Conservation (phyloP, 2,329 filamentous ascomycete genomes). For the Aspergillus quadricinctus region DNA sequence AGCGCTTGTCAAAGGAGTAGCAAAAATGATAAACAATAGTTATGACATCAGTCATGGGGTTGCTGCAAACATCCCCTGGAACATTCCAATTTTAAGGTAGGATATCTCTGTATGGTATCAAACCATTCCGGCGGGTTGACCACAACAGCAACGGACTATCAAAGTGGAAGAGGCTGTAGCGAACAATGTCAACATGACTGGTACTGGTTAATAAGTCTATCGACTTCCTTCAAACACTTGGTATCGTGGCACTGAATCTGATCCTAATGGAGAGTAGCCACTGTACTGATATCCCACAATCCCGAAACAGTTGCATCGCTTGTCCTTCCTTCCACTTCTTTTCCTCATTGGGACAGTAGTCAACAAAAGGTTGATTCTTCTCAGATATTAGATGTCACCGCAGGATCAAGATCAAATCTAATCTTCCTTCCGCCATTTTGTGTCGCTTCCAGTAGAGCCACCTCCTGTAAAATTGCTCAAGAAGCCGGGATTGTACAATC, state of each 20-base stretch:
- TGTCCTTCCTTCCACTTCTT: neutral
- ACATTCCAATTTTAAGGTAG: neutral
- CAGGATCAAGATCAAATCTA: neutral
- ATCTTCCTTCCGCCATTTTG: neutral
- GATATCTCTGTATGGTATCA: neutral
- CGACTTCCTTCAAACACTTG: neutral
- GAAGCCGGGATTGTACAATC: neutral
- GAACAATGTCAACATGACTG: neutral
- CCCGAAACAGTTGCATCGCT: too few relatives aligned
- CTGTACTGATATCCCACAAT: neutral
- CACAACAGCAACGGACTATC: neutral
- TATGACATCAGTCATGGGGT: neutral
- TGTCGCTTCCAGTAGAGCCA: neutral
- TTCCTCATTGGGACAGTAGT: neutral
- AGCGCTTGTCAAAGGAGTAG: neutral
- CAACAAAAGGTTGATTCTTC: neutral
- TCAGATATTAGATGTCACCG: neutral
- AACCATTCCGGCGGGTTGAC: neutral
- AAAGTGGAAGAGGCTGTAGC: neutral
- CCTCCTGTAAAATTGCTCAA: neutral
- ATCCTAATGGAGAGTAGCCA: neutral
- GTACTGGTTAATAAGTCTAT: neutral
- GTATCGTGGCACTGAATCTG: too few relatives aligned
- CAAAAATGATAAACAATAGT: too few relatives aligned
- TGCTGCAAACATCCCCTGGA: neutral